Conservation (phyloP, 2,329 filamentous ascomycete species). For the Nigrospora oryzae region DNA sequence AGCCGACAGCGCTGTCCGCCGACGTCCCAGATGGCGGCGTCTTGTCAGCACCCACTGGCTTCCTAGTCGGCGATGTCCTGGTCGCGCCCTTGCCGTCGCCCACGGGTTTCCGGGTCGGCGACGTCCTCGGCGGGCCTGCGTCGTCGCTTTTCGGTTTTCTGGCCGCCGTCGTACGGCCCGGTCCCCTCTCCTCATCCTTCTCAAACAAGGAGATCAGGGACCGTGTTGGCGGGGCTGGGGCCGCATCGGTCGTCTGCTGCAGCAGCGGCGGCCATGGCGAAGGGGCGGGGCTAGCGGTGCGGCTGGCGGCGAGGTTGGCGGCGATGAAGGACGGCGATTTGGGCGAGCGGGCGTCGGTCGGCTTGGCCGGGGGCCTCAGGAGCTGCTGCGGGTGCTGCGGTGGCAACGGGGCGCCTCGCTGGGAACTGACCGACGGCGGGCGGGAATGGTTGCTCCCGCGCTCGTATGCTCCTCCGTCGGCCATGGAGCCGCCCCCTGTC, state of each 20-base stretch:
- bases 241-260: constrained; percentile 35
- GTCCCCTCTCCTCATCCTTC: constrained; percentile 23
- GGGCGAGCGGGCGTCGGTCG: constrained; percentile 5
- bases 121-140: constrained; percentile 7
- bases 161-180: too few relatives aligned
- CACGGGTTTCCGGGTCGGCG: neutral
- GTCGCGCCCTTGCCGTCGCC: neutral
- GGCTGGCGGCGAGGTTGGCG: constrained; percentile 52
- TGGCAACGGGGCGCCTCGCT: neutral
- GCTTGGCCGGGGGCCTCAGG: neutral
- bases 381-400: neutral
- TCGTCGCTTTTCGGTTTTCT: neutral
- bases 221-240: constrained; percentile 51
- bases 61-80: too few relatives aligned
- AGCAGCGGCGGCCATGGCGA: constrained; percentile 19
- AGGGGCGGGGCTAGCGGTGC: constrained; percentile 45
- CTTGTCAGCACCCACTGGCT: too few relatives aligned
- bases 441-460: constrained; percentile 5
- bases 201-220: constrained; percentile 65
- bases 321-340: constrained; percentile 54
- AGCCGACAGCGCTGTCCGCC: too few relatives aligned
- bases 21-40: too few relatives aligned
- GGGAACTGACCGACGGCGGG: constrained; percentile 4
- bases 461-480: neutral
- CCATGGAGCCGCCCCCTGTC: constrained; percentile 23